Percentiles rank a stretch among this genome's conserved stretches.
These are phyloP conservation scores for Picea abies DNA, from an alignment of 83 land plant genomes.

Conservation along the genomic window DNA sequence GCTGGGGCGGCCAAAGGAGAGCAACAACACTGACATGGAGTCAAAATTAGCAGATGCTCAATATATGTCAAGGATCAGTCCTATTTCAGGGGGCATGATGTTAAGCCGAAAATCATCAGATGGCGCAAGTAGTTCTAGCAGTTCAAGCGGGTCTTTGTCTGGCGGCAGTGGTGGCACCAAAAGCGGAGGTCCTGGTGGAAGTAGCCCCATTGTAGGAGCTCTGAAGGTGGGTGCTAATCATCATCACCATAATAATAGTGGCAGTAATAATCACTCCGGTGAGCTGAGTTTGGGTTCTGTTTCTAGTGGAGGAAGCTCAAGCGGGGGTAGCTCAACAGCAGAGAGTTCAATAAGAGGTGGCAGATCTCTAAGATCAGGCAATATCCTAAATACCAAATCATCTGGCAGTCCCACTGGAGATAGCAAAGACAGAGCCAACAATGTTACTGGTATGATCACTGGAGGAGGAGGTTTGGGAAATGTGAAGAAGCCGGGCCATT, in stretches of 20 bases:
- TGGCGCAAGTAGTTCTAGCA: slow-evolving; percentile 10
- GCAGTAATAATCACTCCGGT: neutral
- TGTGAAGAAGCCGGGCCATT: slow-evolving; percentile 14
- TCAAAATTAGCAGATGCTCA: neutral
- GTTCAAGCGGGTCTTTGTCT: slow-evolving; percentile 14
- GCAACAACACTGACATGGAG: neutral
- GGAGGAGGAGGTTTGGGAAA: slow-evolving; percentile 18
- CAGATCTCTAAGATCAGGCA: slow-evolving; percentile 26
- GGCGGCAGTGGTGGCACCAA: neutral
- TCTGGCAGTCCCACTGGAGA: slow-evolving; percentile 17
- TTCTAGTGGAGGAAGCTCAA: slow-evolving; percentile 15
- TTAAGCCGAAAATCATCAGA: slow-evolving; percentile 9
- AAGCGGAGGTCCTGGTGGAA: neutral
- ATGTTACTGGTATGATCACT: slow-evolving; percentile 21
- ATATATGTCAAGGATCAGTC: neutral
- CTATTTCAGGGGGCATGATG: slow-evolving; percentile 4
- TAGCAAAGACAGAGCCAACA: slow-evolving; percentile 9
- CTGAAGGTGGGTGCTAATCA: slow-evolving; percentile 8
- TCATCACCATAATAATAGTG: neutral
- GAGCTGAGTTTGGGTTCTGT: slow-evolving; percentile 17
- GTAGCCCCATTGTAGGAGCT: neutral
- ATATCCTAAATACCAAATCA: slow-evolving; percentile 28
- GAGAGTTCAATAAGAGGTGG: neutral
- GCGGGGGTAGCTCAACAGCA: slow-evolving; percentile 22
- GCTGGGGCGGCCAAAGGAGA: slow-evolving; percentile 1